Conservation (phyloP, 768 basidiomycete species). For the Leccinum disarticulatum region DNA sequence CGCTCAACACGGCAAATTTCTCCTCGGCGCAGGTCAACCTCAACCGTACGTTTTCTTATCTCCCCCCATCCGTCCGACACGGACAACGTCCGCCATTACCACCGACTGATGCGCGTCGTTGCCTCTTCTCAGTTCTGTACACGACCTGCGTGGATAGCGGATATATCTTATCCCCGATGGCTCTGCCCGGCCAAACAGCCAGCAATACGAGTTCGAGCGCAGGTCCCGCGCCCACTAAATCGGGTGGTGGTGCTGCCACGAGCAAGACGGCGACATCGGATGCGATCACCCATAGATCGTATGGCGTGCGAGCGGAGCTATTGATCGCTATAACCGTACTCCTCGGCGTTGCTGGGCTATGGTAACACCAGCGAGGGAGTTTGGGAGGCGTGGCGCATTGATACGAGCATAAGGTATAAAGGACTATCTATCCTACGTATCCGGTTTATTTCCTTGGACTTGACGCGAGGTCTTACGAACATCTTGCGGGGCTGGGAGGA, state of each 20-base stretch:
- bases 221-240: neutral
- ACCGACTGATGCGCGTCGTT: neutral
- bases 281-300: neutral
- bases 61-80: neutral
- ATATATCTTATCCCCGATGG: slow-evolving; percentile 22
- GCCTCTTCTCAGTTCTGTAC: slow-evolving; percentile 19
- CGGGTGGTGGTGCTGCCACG: neutral
- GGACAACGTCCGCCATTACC: neutral
- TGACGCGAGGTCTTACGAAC: neutral
- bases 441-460: slow-evolving; percentile 8
- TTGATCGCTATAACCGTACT: slow-evolving; percentile 10
- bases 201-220: slow-evolving; percentile 14
- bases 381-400: neutral
- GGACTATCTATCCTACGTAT: no score
- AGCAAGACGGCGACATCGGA: slow-evolving; percentile 2
- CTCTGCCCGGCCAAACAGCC: slow-evolving; percentile 27
- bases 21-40: no score
- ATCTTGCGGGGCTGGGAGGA: neutral
- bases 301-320: neutral
- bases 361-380: slow-evolving; percentile 2
- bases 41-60: slow-evolving; percentile 31
- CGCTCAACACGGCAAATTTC: no score
- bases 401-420: no score
- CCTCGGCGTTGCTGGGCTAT: slow-evolving; percentile 10
- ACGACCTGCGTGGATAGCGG: slow-evolving; percentile 28